phyloP scores from a whole-genome alignment of 2,329 filamentous ascomycete genomes.

The Colletotrichum liaoningense region DNA sequence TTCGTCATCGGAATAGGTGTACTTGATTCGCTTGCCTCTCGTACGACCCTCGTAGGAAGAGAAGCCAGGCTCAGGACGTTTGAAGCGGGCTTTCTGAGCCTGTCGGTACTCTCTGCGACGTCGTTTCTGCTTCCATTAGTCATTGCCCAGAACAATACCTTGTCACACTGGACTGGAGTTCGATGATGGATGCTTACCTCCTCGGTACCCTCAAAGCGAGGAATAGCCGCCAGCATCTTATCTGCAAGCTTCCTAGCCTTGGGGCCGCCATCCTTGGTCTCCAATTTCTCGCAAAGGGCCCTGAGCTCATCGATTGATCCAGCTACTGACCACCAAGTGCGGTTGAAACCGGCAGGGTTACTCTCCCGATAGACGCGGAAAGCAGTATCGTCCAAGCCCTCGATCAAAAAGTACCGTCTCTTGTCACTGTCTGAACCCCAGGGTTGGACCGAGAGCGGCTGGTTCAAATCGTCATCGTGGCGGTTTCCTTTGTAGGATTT shows the following conservation, averaged over 20 bases:
- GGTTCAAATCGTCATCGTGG: slow-evolving; percentile 82
- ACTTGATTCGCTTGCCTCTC: slow-evolving; percentile 94
- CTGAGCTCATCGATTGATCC: slow-evolving; percentile 89
- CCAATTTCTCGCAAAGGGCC: slow-evolving; percentile 79
- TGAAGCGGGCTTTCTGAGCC: slow-evolving; percentile 86
- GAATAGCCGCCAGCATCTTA: slow-evolving; percentile 82
- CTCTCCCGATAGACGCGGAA: slow-evolving; percentile 96
- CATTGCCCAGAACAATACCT: not conserved
- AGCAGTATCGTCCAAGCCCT: slow-evolving; percentile 92
- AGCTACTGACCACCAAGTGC: slow-evolving; percentile 93
- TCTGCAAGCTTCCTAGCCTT: slow-evolving; percentile 82
- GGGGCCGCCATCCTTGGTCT: slow-evolving; percentile 80
- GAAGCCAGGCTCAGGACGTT: slow-evolving; percentile 87
- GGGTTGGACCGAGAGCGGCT: slow-evolving; percentile 87
- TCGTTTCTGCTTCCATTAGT: slow-evolving; percentile 74
- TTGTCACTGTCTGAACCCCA: slow-evolving; percentile 94
- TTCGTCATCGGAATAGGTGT: slow-evolving; percentile 92
- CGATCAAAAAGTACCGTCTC: slow-evolving; percentile 91
- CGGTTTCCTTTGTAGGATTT: slow-evolving; percentile 89
- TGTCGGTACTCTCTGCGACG: slow-evolving; percentile 92
- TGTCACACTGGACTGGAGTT: slow-evolving; percentile 7
- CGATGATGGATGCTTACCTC: slow-evolving; percentile 65
- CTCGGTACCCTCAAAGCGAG: slow-evolving; percentile 92
- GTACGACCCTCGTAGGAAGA: slow-evolving; percentile 97
- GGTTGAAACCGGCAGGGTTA: slow-evolving; percentile 79